A percentile compares a stretch with the other conserved stretches of the same genome.
Conservation (phyloP, 2,329 filamentous ascomycete species). For the Sphaerulina populicola region DNA sequence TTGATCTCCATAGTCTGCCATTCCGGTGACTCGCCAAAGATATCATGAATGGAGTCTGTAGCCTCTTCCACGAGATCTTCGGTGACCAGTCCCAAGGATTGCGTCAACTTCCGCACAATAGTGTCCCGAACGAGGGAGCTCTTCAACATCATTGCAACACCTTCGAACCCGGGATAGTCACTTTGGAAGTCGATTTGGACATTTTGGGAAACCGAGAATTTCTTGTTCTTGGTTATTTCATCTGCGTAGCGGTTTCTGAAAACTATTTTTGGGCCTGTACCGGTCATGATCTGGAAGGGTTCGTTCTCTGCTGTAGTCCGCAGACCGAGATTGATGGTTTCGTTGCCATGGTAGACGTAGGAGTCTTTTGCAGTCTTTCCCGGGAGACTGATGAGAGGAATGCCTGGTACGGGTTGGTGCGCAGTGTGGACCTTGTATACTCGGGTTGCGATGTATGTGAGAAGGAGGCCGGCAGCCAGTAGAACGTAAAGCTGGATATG, state of each 20-base stretch:
- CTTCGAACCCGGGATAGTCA: conserved; percentile 15
- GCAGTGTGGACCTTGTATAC: not conserved
- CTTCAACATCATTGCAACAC: not conserved
- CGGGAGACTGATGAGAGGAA: not conserved
- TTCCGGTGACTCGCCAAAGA: conserved; percentile 18
- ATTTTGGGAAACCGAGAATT: conserved; percentile 8
- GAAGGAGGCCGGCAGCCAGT: not conserved
- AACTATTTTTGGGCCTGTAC: conserved; percentile 14
- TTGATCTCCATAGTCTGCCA: conserved; percentile 21
- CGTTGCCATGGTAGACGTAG: conserved; percentile 1
- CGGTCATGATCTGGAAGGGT: conserved; percentile 15
- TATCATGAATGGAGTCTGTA: conserved; percentile 14
- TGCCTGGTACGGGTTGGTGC: not conserved
- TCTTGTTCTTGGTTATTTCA: conserved; percentile 9
- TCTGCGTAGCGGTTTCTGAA: conserved; percentile 10
- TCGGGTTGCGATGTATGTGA: not conserved
- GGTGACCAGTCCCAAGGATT: conserved; percentile 21
- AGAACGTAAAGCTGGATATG: not conserved
- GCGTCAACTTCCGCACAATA: conserved; percentile 19
- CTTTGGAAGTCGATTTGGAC: conserved; percentile 10
- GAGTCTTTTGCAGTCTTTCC: conserved; percentile 1
- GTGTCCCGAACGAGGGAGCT: conserved; percentile 1
- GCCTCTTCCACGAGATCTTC: conserved; percentile 25
- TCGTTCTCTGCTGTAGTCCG: not conserved
- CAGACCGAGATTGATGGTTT: conserved; percentile 2